These are phyloP conservation scores for Neurospora sp. DNA, from an alignment of 2,329 filamentous ascomycete species.

Conservation along the genomic window DNA sequence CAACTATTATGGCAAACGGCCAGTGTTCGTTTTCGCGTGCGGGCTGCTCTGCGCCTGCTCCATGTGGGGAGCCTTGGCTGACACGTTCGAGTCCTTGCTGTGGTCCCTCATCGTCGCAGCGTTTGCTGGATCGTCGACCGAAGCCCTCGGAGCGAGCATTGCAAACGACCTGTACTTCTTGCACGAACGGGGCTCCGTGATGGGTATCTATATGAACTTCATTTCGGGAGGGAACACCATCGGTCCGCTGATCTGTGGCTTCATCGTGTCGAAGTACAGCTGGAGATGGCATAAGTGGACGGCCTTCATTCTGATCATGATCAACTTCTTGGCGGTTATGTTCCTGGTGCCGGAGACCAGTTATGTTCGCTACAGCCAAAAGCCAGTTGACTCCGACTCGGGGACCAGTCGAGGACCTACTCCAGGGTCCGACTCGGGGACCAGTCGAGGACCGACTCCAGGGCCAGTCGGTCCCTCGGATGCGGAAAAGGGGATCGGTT, in stretches of 20 bases:
- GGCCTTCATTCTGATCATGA: slow-evolving; percentile 18
- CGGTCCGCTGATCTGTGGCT: slow-evolving; percentile 23
- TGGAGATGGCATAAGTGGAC: slow-evolving; percentile 26
- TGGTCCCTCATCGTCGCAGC: slow-evolving; percentile 35
- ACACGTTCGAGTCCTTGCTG: slow-evolving; percentile 30
- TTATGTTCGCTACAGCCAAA: slow-evolving; percentile 16
- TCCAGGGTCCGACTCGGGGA: background rate
- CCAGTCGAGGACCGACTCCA: slow-evolving; percentile 2
- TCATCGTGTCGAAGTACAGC: slow-evolving; percentile 20
- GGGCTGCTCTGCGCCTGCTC: slow-evolving; percentile 29
- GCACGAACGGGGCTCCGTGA: slow-evolving; percentile 24
- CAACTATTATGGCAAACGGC: slow-evolving; percentile 35
- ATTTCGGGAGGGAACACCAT: slow-evolving; percentile 23
- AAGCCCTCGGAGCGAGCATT: slow-evolving; percentile 31
- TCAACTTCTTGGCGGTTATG: slow-evolving; percentile 22
- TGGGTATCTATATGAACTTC: slow-evolving; percentile 24
- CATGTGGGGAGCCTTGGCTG: slow-evolving; percentile 34
- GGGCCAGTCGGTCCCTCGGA: background rate
- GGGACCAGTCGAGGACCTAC: slow-evolving; percentile 1
- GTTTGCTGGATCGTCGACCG: slow-evolving; percentile 34
- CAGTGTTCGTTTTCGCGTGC: slow-evolving; percentile 33
- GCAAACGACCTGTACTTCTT: slow-evolving; percentile 25
- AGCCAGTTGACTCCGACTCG: background rate
- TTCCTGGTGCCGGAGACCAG: slow-evolving; percentile 23
- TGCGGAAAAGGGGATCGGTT: background rate